These are phyloP conservation scores for Dictyostelium capitatum DNA, from an alignment of 78 protist species.

Conservation along the genomic window DNA sequence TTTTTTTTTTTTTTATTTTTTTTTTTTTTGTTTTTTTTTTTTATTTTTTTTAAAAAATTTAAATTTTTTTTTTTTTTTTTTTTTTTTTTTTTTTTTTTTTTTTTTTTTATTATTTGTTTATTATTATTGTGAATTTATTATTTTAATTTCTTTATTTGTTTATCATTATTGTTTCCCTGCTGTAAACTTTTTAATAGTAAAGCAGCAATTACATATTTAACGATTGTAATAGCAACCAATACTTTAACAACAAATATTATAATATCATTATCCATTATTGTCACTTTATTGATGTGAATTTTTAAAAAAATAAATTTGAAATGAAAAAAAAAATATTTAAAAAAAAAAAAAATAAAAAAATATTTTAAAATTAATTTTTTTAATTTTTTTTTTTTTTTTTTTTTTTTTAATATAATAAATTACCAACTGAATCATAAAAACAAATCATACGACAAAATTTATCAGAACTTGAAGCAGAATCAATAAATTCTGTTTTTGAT, in stretches of 20 bases:
- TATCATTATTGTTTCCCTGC: neutral
- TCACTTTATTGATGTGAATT: too few relatives aligned
- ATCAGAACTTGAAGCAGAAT: neutral
- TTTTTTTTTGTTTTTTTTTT: too few relatives aligned
- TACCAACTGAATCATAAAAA: conserved; percentile 2
- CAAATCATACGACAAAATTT: conserved; percentile 5
- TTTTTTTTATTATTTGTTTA: too few relatives aligned
- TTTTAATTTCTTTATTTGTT: too few relatives aligned
- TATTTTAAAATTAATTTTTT: neutral
- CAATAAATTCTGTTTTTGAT: neutral
- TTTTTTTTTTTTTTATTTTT: too few relatives aligned
- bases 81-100: neutral
- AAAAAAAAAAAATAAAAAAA: too few relatives aligned
- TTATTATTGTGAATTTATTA: too few relatives aligned
- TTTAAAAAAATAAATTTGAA: too few relatives aligned
- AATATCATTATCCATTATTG: neutral
- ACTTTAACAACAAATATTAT: conserved; percentile 5
- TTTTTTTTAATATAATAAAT: conserved; percentile 9
- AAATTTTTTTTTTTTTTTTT: too few relatives aligned
- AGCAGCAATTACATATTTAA: conserved; percentile 1
- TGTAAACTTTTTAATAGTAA: neutral
- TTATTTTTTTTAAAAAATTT: too few relatives aligned
- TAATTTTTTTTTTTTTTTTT: neutral
- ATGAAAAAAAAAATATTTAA: too few relatives aligned
- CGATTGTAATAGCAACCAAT: neutral